Conservation (phyloP, 23 red algal species). For the Agarophyton chilense region DNA sequence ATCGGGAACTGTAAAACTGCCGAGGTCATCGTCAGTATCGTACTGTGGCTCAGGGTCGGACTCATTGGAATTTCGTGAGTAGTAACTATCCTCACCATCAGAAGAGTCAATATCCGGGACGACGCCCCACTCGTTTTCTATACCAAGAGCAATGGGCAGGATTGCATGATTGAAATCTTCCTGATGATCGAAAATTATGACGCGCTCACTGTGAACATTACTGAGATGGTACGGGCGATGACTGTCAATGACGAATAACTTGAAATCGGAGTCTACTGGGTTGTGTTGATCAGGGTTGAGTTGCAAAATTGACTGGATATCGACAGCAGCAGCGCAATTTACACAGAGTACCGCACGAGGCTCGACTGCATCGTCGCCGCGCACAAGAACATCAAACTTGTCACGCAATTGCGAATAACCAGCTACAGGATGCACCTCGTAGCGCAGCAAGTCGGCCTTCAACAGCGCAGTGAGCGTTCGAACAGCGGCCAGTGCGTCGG, state of each 20-base stretch:
- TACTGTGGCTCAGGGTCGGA: not conserved
- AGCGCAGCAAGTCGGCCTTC: slow-evolving; percentile 76
- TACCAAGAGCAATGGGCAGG: slow-evolving; percentile 57
- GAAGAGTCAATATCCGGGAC: slow-evolving; percentile 60
- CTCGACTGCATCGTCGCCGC: slow-evolving; percentile 41
- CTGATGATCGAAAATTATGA: slow-evolving; percentile 79
- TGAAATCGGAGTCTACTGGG: slow-evolving; percentile 19
- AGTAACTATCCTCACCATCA: slow-evolving; percentile 24
- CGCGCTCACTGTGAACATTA: slow-evolving; percentile 76
- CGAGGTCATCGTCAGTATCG: not conserved
- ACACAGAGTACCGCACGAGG: slow-evolving; percentile 74
- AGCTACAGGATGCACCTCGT: slow-evolving; percentile 87
- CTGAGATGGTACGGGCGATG: slow-evolving; percentile 89
- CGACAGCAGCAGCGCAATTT: slow-evolving; percentile 89
- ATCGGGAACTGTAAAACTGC: not conserved
- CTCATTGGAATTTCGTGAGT: not conserved
- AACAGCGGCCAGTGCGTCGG: slow-evolving; percentile 80
- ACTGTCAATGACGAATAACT: slow-evolving; percentile 85
- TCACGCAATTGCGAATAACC: slow-evolving; percentile 69
- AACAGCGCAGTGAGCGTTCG: slow-evolving; percentile 80
- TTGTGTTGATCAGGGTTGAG: slow-evolving; percentile 6
- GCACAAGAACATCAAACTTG: slow-evolving; percentile 59
- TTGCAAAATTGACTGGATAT: slow-evolving; percentile 57
- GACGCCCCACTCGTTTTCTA: slow-evolving; percentile 70
- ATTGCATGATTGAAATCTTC: slow-evolving; percentile 35